phyloP scores from a whole-genome alignment of 352 stramenopile species.

The Phytophthora sp. region DNA sequence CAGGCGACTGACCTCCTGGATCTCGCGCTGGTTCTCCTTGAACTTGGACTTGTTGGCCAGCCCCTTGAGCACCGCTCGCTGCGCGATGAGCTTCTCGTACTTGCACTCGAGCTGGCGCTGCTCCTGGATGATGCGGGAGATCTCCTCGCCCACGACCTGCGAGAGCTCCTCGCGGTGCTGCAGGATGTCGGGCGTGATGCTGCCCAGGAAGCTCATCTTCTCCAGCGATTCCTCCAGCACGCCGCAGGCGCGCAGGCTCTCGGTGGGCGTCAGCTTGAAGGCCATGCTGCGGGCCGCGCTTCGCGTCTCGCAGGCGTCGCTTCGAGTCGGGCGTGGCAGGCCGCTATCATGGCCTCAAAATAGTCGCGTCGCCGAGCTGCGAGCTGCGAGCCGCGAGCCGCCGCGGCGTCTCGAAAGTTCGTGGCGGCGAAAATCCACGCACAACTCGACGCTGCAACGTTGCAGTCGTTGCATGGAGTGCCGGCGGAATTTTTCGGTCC shows the following conservation, averaged over 20 bases:
- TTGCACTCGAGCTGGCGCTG: slow-evolving; percentile 86
- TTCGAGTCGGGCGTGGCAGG: slow-evolving; percentile 10
- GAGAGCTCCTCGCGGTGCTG: slow-evolving; percentile 93
- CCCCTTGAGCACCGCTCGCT: slow-evolving; percentile 88
- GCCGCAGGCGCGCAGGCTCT: slow-evolving; percentile 75
- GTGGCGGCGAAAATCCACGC: slow-evolving; percentile 19
- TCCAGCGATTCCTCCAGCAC: slow-evolving; percentile 91
- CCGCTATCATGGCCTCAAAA: slow-evolving; percentile 14
- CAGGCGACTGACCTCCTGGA: slow-evolving; percentile 90
- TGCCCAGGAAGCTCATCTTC: slow-evolving; percentile 91
- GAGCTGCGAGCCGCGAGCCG: no score
- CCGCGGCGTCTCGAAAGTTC: slow-evolving; percentile 5
- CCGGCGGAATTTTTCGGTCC: slow-evolving; percentile 9
- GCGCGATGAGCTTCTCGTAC: slow-evolving; percentile 91
- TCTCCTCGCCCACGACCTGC: slow-evolving; percentile 93
- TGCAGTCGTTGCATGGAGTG: slow-evolving; percentile 14
- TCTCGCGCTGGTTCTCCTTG: slow-evolving; percentile 93
- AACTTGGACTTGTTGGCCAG: slow-evolving; percentile 94
- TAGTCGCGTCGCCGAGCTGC: slow-evolving; percentile 3
- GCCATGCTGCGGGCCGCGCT: slow-evolving; percentile 18
- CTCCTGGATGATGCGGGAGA: slow-evolving; percentile 93
- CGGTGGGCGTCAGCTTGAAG: slow-evolving; percentile 70
- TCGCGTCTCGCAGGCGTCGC: slow-evolving; percentile 18
- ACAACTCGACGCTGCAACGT: not conserved
- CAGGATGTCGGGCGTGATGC: slow-evolving; percentile 92